Evolutionary conservation across 108 stramenopile species (phyloP), one percentile per base, ranked within the genome.

Genomic region (Chaetoceros muelleri): DNA sequence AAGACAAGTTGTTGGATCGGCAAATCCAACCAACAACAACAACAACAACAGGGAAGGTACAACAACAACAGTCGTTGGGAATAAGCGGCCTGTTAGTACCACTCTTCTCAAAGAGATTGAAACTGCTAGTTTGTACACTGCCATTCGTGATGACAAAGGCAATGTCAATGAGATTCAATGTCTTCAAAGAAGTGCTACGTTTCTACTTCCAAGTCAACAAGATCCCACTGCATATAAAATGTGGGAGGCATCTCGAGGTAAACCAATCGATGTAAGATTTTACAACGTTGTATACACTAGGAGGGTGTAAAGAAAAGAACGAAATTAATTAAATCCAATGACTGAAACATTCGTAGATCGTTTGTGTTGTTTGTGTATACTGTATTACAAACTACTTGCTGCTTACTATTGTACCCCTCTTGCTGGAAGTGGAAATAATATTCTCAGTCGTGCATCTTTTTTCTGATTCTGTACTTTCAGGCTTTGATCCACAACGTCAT

Each of bases 51-150:
- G n/a, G n/a, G n/a, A n/a, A n/a, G n/a, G n/a, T n/a, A n/a, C n/a
- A n/a, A n/a, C 24, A 47, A 53, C 67, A 52, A 29, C 52, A 2
- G 22, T 54, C 23, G 40, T 10, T 5, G 27, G 21, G n/a, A 26
- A 21, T 52, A 29, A 50, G 20, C 21, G 48, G 44, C n/a, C n/a
- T n/a, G n/a, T n/a, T n/a, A n/a, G n/a, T n/a, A 18, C 72, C 58
- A 25, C 61, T 62, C 17, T 84, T 49, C 46, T 90, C 29, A 90
- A 90, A 51, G 88, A 90, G 62, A 80, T 90, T 25, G 88, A 90
- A 60, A 90, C 88, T 20, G 79, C 74, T 28, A 84, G 84, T 22
- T 46, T 86, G 0, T 90, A 90, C 52, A 69, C 69, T 8, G 56
- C 59, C 46, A 30, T 70, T 23, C 46, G 8, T 3, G 74, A 82